Conservation (phyloP, 176 grass and related monocot genomes). For the Rhipidocladum racemiflorum region DNA sequence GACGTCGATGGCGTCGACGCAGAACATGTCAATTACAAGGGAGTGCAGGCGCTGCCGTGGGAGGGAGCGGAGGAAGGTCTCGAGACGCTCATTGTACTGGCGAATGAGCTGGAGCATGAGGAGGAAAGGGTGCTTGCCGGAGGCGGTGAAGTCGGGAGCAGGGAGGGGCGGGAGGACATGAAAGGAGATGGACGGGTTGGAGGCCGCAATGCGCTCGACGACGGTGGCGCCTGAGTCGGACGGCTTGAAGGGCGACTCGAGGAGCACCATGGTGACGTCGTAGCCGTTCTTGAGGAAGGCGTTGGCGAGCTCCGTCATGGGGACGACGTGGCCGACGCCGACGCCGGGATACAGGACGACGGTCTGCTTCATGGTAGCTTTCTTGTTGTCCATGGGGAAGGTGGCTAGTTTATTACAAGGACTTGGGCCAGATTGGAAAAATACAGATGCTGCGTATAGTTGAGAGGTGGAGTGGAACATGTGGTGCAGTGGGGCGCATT, state of each 20-base stretch:
- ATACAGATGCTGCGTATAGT: neutral
- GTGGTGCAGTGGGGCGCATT: too few relatives aligned
- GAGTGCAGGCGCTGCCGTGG: too few relatives aligned
- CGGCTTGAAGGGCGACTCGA: too few relatives aligned
- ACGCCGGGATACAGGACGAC: neutral
- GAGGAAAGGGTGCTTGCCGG: neutral
- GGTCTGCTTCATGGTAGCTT: neutral
- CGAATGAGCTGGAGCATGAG: neutral
- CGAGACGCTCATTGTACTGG: neutral
- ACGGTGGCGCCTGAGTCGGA: neutral
- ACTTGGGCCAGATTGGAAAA: too few relatives aligned
- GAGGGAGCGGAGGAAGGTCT: too few relatives aligned
- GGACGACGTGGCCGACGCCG: neutral
- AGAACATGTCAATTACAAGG: too few relatives aligned
- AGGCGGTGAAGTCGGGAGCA: neutral
- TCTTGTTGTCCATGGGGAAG: too few relatives aligned
- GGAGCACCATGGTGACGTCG: neutral
- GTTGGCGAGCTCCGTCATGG: neutral
- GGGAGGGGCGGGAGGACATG: neutral
- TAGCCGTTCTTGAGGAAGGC: neutral
- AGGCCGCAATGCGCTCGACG: neutral
- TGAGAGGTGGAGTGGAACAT: neutral
- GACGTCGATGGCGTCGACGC: too few relatives aligned
- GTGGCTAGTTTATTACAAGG: too few relatives aligned
- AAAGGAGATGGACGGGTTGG: neutral